Evolutionary conservation across 129 eudicot genomes (phyloP).

Genomic region (Scalesia atractyloides): DNA sequence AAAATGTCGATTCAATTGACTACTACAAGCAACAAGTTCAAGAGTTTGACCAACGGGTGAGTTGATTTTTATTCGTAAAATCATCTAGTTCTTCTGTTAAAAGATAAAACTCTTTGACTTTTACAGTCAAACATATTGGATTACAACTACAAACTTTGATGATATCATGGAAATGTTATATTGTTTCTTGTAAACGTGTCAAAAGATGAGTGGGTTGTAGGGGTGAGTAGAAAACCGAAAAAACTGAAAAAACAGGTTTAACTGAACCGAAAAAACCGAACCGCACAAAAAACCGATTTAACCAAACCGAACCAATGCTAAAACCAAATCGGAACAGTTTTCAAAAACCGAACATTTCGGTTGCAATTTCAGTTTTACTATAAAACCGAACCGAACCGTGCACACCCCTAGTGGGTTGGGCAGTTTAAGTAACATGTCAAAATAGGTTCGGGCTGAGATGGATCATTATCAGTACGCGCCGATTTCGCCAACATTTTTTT

Average conservation of each 20-base stretch:
- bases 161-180: neutral
- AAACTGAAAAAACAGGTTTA: too few relatives aligned
- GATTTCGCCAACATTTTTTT: neutral
- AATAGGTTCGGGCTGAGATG: neutral
- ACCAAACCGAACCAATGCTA: too few relatives aligned
- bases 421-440: neutral
- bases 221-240: too few relatives aligned
- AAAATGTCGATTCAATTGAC: constrained; percentile 80
- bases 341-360: too few relatives aligned
- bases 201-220: neutral
- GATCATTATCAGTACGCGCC: neutral
- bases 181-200: neutral
- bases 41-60: constrained; percentile 65
- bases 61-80: constrained; percentile 21
- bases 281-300: too few relatives aligned
- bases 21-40: constrained; percentile 63
- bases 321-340: too few relatives aligned
- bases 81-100: neutral
- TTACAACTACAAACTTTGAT: neutral
- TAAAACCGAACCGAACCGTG: too few relatives aligned
- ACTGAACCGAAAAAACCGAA: too few relatives aligned
- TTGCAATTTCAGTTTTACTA: too few relatives aligned
- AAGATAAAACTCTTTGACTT: constrained; percentile 6
- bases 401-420: neutral
- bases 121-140: neutral